These are phyloP conservation scores for Carex arenaria DNA, from an alignment of 202 grass and related monocot genomes.

Conservation along the genomic window DNA sequence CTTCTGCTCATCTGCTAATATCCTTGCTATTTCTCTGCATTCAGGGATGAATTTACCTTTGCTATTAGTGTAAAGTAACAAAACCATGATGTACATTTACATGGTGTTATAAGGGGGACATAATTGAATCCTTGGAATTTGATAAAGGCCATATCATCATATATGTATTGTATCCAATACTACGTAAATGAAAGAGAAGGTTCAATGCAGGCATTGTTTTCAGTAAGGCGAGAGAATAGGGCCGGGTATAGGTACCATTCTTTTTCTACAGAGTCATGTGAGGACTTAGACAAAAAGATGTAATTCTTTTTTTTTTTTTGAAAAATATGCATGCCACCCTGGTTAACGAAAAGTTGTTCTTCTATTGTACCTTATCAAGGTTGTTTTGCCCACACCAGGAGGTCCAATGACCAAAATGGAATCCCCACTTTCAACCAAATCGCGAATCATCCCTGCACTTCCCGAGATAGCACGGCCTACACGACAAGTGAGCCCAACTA, in stretches of 20 bases:
- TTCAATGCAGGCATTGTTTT: not conserved
- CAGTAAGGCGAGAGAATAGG: not conserved
- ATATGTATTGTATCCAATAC: not conserved
- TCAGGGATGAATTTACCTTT: conserved; percentile 23
- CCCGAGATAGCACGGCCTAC: conserved; percentile 84
- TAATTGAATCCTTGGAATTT: not conserved
- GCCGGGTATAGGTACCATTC: not conserved
- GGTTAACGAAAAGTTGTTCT: not conserved
- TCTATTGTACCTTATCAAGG: conserved; percentile 71
- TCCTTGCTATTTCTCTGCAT: conserved; percentile 93
- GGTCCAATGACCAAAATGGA: conserved; percentile 93
- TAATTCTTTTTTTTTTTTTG: not conserved
- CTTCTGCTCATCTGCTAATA: conserved; percentile 77
- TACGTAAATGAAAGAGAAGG: not conserved
- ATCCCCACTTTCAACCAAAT: conserved; percentile 66
- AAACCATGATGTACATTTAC: not conserved
- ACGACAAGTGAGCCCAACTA: conserved; percentile 93
- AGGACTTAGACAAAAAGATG: not conserved
- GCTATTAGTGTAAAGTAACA: conserved; percentile 24
- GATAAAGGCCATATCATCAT: not conserved
- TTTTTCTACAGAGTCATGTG: not conserved
- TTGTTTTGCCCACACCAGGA: conserved; percentile 95
- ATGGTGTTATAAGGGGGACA: not conserved
- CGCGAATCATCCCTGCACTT: conserved; percentile 88
- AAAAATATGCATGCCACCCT: not conserved